These are phyloP conservation scores for Arthrobotrys sinensis DNA, from an alignment of 2,329 filamentous ascomycete genomes.

Conservation along the genomic window DNA sequence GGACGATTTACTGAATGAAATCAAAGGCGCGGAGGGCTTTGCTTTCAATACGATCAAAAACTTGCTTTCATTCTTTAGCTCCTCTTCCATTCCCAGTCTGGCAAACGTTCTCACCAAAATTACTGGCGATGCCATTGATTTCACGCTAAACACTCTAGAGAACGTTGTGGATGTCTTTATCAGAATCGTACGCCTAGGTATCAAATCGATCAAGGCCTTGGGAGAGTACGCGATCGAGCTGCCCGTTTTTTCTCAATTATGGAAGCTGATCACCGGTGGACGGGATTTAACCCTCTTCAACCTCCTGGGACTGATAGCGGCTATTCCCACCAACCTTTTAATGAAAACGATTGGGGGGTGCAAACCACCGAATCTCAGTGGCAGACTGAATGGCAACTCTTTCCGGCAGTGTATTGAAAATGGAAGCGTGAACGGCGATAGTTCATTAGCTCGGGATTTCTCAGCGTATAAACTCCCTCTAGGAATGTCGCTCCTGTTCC, in stretches of 20 bases:
- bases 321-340: slow-evolving; percentile 8
- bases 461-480: not conserved
- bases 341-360: not conserved
- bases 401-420: not conserved
- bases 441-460: not conserved
- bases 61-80: not conserved
- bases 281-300: slow-evolving; percentile 27
- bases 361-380: not conserved
- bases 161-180: not conserved
- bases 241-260: slow-evolving; percentile 16
- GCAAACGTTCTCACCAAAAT: slow-evolving; percentile 1
- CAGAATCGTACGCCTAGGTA: not conserved
- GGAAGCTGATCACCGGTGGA: slow-evolving; percentile 19
- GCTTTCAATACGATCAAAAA: slow-evolving; percentile 2
- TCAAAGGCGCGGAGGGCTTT: not conserved
- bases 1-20: slow-evolving; percentile 2
- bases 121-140: slow-evolving; percentile 8
- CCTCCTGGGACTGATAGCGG: not conserved
- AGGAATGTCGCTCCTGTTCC: not conserved
- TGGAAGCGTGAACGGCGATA: not conserved
- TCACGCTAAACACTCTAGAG: not conserved
- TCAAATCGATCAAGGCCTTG: slow-evolving; percentile 56
- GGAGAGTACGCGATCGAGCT: slow-evolving; percentile 48
- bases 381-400: not conserved
- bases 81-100: not conserved